These are phyloP conservation scores for Taxawa tesnikishii DNA, from an alignment of 2,329 filamentous ascomycete genomes.

Conservation along the genomic window DNA sequence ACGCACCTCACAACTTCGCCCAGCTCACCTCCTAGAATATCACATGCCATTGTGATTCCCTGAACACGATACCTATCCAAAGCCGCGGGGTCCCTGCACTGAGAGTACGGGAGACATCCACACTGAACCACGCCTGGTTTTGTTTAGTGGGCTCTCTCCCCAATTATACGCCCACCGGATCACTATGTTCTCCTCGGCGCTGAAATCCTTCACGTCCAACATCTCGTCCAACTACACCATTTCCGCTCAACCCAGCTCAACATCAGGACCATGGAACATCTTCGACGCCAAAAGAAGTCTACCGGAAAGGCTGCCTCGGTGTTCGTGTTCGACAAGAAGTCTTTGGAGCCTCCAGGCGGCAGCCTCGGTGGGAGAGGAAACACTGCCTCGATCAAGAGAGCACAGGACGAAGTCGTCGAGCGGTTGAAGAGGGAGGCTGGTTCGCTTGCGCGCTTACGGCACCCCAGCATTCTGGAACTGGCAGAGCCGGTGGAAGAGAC, in stretches of 20 bases:
- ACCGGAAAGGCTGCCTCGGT: constrained; percentile 81
- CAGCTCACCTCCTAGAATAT: too few relatives aligned
- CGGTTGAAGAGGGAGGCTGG: constrained; percentile 84
- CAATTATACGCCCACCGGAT: too few relatives aligned
- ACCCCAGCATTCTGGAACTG: constrained; percentile 84
- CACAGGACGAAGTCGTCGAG: constrained; percentile 82
- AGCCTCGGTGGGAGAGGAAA: constrained; percentile 48
- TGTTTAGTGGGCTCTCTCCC: too few relatives aligned
- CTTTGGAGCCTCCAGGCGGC: constrained; percentile 56
- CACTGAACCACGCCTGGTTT: too few relatives aligned
- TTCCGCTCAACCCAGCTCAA: constrained; percentile 60
- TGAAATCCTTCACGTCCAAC: constrained; percentile 91
- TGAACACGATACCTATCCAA: too few relatives aligned
- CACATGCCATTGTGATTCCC: too few relatives aligned
- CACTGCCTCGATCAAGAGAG: constrained; percentile 60
- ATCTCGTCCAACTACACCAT: constrained; percentile 87
- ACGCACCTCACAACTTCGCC: too few relatives aligned
- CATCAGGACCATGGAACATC: constrained; percentile 90
- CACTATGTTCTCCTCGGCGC: constrained; percentile 80
- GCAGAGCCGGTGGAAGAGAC: constrained; percentile 94
- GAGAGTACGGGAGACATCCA: too few relatives aligned
- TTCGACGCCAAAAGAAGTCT: constrained; percentile 93
- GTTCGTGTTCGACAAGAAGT: constrained; percentile 88
- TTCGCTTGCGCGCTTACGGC: constrained; percentile 73
- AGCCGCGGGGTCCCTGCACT: too few relatives aligned